Percentiles rank a stretch among this genome's conserved stretches.
Evolutionary conservation across 2,329 filamentous ascomycete genomes (phyloP).

Genomic region (Thelonectria rubi): DNA sequence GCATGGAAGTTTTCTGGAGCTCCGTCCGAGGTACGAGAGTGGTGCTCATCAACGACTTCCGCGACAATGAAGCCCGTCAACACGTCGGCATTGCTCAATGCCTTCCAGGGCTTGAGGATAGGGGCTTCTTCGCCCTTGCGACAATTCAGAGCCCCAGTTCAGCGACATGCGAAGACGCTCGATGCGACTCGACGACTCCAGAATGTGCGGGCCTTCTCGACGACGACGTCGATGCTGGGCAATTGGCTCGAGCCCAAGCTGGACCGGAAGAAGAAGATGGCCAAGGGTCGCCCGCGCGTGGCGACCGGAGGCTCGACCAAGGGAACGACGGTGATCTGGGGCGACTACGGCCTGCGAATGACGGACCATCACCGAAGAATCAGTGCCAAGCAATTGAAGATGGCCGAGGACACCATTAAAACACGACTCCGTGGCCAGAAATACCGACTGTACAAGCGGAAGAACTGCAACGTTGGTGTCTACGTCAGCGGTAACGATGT

Average conservation of each 20-base stretch:
- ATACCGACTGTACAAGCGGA: constrained; percentile 90
- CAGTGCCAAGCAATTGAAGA: constrained; percentile 84
- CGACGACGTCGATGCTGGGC: constrained; percentile 65
- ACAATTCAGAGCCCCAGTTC: constrained; percentile 48
- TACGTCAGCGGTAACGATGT: constrained; percentile 95
- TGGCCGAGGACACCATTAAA: constrained; percentile 94
- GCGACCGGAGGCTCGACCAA: constrained; percentile 89
- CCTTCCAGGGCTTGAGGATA: constrained; percentile 61
- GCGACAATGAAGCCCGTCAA: constrained; percentile 57
- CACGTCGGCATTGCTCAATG: constrained; percentile 57
- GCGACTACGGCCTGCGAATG: constrained; percentile 94
- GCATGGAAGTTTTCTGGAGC: constrained; percentile 48
- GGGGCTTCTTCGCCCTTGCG: constrained; percentile 51
- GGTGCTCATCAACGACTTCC: constrained; percentile 37
- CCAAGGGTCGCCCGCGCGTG: constrained; percentile 88
- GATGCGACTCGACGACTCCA: constrained; percentile 50
- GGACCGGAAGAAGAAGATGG: constrained; percentile 83
- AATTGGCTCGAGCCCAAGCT: constrained; percentile 86
- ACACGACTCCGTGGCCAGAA: constrained; percentile 87
- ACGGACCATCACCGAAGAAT: constrained; percentile 92
- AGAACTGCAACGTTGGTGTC: constrained; percentile 92
- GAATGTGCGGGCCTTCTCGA: constrained; percentile 75
- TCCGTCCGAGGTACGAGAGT: constrained; percentile 37
- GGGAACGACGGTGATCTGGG: constrained; percentile 95
- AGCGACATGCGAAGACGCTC: constrained; percentile 43